Evolutionary conservation across 1,284 basidiomycete genomes (phyloP).

Genomic region (Phellinidium pouzarii): DNA sequence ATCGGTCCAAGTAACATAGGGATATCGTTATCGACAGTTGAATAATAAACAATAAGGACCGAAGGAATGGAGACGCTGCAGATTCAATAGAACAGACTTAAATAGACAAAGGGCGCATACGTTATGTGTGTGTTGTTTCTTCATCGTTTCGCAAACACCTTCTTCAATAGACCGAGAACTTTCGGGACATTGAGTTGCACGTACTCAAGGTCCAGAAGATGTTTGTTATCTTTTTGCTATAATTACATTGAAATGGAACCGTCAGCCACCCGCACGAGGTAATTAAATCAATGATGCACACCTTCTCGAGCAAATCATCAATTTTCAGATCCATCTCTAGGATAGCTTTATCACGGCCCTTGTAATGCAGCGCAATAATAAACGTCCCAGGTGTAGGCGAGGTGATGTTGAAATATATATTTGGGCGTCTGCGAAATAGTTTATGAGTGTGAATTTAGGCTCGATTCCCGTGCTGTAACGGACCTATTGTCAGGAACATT

Average conservation of each 20-base stretch:
- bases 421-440: slow-evolving; percentile 65
- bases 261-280: background rate
- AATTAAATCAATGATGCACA: slow-evolving; percentile 30
- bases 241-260: slow-evolving; percentile 5
- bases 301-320: slow-evolving; percentile 96
- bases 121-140: slow-evolving; percentile 20
- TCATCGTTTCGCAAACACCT: slow-evolving; percentile 84
- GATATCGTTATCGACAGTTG: slow-evolving; percentile 12
- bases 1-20: slow-evolving; percentile 14
- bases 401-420: slow-evolving; percentile 98
- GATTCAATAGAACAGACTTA: slow-evolving; percentile 13
- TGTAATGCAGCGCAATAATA: slow-evolving; percentile 97
- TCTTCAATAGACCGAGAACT: slow-evolving; percentile 86
- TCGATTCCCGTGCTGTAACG: slow-evolving; percentile 26
- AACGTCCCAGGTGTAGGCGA: slow-evolving; percentile 98
- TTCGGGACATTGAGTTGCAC: slow-evolving; percentile 96
- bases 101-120: slow-evolving; percentile 12
- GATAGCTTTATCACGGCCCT: slow-evolving; percentile 98
- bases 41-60: slow-evolving; percentile 9
- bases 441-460: slow-evolving; percentile 6
- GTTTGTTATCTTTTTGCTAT: slow-evolving; percentile 98
- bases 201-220: slow-evolving; percentile 92
- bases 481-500: slow-evolving; percentile 97
- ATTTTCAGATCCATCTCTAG: slow-evolving; percentile 99
- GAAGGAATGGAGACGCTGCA: background rate